Conservation (phyloP, 371 early-diverging fungal species). For the Sporodiniella umbellata region DNA sequence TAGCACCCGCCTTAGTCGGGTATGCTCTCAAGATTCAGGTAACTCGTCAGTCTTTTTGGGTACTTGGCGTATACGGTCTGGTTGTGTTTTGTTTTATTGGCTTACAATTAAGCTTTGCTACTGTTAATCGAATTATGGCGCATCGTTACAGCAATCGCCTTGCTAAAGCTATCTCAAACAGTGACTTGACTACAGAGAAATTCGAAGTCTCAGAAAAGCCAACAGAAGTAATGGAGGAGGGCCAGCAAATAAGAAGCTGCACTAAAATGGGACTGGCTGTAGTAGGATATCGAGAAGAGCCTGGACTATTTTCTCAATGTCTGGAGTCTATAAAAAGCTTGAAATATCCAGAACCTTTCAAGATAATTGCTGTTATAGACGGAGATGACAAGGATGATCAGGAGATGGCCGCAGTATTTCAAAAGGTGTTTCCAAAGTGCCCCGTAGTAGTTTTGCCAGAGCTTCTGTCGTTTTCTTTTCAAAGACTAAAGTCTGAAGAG, state of each 20-base stretch:
- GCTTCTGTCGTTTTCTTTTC: slow-evolving; percentile 37
- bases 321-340: slow-evolving; percentile 50
- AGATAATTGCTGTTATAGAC: slow-evolving; percentile 57
- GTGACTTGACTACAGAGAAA: not conserved
- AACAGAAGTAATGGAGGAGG: slow-evolving; percentile 1
- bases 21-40: slow-evolving; percentile 36
- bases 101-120: slow-evolving; percentile 40
- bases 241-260: slow-evolving; percentile 7
- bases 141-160: slow-evolving; percentile 10
- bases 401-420: slow-evolving; percentile 60
- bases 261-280: slow-evolving; percentile 46
- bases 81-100: slow-evolving; percentile 39
- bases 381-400: slow-evolving; percentile 57
- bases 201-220: slow-evolving; percentile 1
- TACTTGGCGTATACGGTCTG: slow-evolving; percentile 42
- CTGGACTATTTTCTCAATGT: slow-evolving; percentile 51
- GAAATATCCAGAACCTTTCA: slow-evolving; percentile 52
- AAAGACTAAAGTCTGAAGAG: slow-evolving; percentile 4
- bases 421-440: slow-evolving; percentile 49
- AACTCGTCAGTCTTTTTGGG: slow-evolving; percentile 26
- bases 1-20: slow-evolving; percentile 43
- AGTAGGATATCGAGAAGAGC: slow-evolving; percentile 66
- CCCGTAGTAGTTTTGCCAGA: slow-evolving; percentile 43
- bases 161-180: slow-evolving; percentile 7
- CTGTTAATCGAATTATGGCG: slow-evolving; percentile 32